phyloP scores from a whole-genome alignment of 495 filamentous ascomycete genomes.

The Stereocaulon alpinum region DNA sequence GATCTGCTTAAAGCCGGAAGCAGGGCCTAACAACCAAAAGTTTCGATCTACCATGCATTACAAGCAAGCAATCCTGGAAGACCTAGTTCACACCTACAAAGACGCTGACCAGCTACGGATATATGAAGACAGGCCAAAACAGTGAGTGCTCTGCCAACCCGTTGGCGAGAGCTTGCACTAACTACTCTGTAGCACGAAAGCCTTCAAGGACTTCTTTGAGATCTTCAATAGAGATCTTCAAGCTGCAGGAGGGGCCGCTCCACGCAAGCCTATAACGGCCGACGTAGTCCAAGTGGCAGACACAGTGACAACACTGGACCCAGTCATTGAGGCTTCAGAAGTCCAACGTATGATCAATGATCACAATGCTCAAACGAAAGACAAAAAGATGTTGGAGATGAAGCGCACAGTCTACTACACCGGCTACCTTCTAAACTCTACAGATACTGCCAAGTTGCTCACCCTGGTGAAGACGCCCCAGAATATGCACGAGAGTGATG shows the following conservation, averaged over 20 bases:
- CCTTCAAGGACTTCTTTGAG: constrained; percentile 72
- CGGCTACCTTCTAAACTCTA: constrained; percentile 71
- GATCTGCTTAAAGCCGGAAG: constrained; percentile 75
- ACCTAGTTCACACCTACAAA: constrained; percentile 73
- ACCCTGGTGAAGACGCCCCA: constrained; percentile 53
- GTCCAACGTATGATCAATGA: constrained; percentile 82
- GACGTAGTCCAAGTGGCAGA: constrained; percentile 88
- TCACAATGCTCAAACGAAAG: constrained; percentile 53
- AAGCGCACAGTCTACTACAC: constrained; percentile 87
- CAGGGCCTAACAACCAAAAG: constrained; percentile 64
- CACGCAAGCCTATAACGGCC: constrained; percentile 51
- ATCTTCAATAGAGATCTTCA: constrained; percentile 52
- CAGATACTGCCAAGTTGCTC: constrained; percentile 60
- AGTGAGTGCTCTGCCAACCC: constrained; percentile 35
- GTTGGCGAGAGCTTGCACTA: constrained; percentile 10
- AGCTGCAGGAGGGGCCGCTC: constrained; percentile 23
- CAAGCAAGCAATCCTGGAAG: constrained; percentile 73
- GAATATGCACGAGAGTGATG: constrained; percentile 46
- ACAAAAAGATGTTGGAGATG: constrained; percentile 46
- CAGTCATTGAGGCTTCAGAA: constrained; percentile 70
- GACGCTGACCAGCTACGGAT: constrained; percentile 69
- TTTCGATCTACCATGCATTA: constrained; percentile 74
- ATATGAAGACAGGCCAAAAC: constrained; percentile 55
- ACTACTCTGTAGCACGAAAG: constrained; percentile 45
- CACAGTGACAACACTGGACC: constrained; percentile 62